Conservation (phyloP, 2,329 filamentous ascomycete species). For the Hypoxylon sp. region DNA sequence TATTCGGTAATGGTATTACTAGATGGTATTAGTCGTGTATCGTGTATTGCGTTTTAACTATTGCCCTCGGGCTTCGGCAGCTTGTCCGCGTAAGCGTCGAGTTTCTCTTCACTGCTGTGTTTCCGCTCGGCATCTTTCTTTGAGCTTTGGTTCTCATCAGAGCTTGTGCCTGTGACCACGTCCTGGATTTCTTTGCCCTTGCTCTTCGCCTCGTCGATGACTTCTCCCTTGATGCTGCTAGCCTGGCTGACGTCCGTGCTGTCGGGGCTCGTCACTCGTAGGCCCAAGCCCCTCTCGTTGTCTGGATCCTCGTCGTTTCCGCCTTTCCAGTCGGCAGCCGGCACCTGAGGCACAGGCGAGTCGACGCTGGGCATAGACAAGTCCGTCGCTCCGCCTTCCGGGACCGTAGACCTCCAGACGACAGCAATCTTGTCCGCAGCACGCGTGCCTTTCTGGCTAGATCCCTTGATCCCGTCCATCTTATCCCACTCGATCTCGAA, state of each 20-base stretch:
- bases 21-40: neutral
- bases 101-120: conserved; percentile 28
- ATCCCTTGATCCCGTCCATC: conserved; percentile 96
- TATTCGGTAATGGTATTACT: neutral
- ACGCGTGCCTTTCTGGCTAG: conserved; percentile 78
- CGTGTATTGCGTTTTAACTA: conserved; percentile 10
- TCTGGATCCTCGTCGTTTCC: conserved; percentile 55
- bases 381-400: conserved; percentile 34
- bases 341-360: conserved; percentile 73
- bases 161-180: conserved; percentile 34
- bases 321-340: conserved; percentile 79
- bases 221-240: conserved; percentile 67
- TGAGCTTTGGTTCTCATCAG: conserved; percentile 9
- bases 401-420: conserved; percentile 71
- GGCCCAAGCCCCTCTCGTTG: conserved; percentile 70
- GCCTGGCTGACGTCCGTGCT: conserved; percentile 75
- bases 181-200: conserved; percentile 38
- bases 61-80: conserved; percentile 41
- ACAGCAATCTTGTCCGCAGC: conserved; percentile 85
- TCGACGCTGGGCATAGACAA: conserved; percentile 69
- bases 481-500: conserved; percentile 67
- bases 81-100: conserved; percentile 42
- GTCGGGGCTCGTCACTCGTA: conserved; percentile 69
- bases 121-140: conserved; percentile 4
- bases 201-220: conserved; percentile 20